phyloP scores from a whole-genome alignment of 2,329 filamentous ascomycete species.

The Penicillium sp. region DNA sequence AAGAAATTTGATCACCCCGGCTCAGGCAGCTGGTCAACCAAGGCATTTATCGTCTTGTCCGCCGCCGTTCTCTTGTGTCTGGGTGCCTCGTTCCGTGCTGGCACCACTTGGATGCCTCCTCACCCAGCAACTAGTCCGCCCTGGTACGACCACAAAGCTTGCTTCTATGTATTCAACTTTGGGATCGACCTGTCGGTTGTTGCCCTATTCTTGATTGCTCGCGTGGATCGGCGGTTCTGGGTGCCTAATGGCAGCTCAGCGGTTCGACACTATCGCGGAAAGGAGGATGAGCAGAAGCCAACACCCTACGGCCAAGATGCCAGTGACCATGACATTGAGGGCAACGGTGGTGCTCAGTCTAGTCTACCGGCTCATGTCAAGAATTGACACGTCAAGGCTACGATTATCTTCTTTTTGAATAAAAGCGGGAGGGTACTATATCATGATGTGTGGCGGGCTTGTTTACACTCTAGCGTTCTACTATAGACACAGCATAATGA shows the following conservation, averaged over 20 bases:
- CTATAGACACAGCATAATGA: neutral
- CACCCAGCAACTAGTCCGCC: conserved; percentile 60
- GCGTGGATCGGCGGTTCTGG: conserved; percentile 77
- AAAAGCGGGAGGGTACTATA: neutral
- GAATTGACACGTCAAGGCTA: neutral
- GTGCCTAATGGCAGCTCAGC: conserved; percentile 65
- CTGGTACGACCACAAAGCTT: conserved; percentile 71
- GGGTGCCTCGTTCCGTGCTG: conserved; percentile 71
- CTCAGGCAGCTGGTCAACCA: conserved; percentile 66
- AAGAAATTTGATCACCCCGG: conserved; percentile 66
- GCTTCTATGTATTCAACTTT: conserved; percentile 83
- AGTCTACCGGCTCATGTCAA: neutral
- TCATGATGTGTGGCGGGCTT: neutral
- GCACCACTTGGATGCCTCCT: conserved; percentile 57
- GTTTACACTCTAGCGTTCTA: neutral
- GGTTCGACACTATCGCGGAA: neutral
- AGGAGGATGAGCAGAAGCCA: neutral
- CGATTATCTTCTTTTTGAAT: neutral
- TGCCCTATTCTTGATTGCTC: conserved; percentile 65
- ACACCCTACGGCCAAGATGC: neutral
- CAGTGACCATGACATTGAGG: neutral
- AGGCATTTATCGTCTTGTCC: conserved; percentile 66
- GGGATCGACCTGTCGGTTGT: conserved; percentile 73
- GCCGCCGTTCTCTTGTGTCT: conserved; percentile 65
- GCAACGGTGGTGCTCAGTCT: neutral